Conservation (phyloP, 1,139 yeast species). For the Suhomyces anneliseae region DNA sequence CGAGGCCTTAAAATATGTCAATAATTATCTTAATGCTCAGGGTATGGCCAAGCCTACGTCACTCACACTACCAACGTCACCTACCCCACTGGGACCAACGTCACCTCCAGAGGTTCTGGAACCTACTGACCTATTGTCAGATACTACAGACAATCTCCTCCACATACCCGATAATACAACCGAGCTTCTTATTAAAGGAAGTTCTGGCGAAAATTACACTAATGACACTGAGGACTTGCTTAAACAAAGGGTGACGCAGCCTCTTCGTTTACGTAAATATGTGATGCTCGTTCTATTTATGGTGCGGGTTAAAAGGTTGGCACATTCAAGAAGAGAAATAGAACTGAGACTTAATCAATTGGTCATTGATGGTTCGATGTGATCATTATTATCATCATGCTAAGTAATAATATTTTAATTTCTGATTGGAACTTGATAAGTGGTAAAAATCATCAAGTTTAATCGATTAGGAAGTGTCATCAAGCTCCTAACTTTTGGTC, state of each 20-base stretch:
- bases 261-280: not conserved
- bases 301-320: conserved; percentile 1
- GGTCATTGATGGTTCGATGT: not conserved
- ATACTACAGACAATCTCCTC: not conserved
- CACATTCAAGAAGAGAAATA: not conserved
- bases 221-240: not conserved
- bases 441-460: no score
- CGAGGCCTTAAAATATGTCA: conserved; percentile 10
- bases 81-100: not conserved
- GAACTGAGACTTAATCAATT: not conserved
- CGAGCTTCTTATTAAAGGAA: conserved; percentile 9
- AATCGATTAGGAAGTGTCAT: no score
- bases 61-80: no score
- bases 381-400: not conserved
- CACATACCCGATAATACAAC: conserved; percentile 8
- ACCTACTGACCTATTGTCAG: not conserved
- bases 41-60: not conserved
- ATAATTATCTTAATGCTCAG: not conserved
- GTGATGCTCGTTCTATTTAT: conserved; percentile 3
- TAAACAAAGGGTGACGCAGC: not conserved
- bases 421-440: no score
- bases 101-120: not conserved
- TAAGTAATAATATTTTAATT: no score
- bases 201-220: not conserved
- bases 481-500: not conserved